A percentile compares a stretch with the other conserved stretches of the same genome.
Conservation (phyloP, 2,329 filamentous ascomycete genomes). For the Zymoseptoria tritici region DNA sequence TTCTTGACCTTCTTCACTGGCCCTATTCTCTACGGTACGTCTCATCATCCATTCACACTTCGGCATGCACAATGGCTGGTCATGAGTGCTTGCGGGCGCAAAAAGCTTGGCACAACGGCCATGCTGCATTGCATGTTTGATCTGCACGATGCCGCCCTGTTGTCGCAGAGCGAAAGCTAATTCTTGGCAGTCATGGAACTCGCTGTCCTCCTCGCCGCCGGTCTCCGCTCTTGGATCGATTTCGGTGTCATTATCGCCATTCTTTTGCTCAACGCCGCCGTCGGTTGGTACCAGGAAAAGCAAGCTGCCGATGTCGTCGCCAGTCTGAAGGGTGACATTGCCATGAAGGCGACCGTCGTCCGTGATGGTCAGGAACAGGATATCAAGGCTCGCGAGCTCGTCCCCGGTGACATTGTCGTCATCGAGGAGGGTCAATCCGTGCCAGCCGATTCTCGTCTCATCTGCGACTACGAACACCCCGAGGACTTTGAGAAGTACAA, state of each 20-base stretch:
- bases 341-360: conserved; percentile 62
- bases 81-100: conserved; percentile 15
- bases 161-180: conserved; percentile 13
- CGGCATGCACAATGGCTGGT: conserved; percentile 19
- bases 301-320: conserved; percentile 71
- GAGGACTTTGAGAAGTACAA: conserved; percentile 61
- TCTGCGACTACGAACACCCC: conserved; percentile 63
- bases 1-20: conserved; percentile 70
- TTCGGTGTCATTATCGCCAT: conserved; percentile 72
- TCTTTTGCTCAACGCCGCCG: conserved; percentile 64
- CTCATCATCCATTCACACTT: conserved; percentile 3
- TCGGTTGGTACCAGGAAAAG: conserved; percentile 77
- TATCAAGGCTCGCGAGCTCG: conserved; percentile 66
- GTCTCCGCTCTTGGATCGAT: conserved; percentile 70
- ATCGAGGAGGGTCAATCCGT: conserved; percentile 66
- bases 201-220: conserved; percentile 64
- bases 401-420: conserved; percentile 68
- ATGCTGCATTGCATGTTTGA: conserved; percentile 1
- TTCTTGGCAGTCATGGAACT: conserved; percentile 61
- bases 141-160: conserved; percentile 5
- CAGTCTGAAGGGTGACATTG: conserved; percentile 68
- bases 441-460: conserved; percentile 62
- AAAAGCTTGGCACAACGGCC: conserved; percentile 15
- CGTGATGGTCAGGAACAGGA: conserved; percentile 61
- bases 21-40: conserved; percentile 68